Evolutionary conservation across 257 asterid species (phyloP), one percentile per base, ranked within the genome.

Genomic region (Solanum bulbocastanum): DNA sequence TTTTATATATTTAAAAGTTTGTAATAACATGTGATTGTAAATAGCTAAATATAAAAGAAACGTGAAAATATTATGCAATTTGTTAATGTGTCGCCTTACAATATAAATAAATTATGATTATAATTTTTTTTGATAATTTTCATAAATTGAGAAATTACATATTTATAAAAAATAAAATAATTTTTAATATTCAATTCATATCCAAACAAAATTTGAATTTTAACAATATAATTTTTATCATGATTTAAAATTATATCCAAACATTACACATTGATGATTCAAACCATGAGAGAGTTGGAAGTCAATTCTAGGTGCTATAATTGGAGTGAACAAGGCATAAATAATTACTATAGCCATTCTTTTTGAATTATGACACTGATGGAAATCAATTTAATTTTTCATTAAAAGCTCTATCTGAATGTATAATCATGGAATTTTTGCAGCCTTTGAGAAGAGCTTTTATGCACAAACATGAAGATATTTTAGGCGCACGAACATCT

Each of bases 381-480:
- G 33, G 35, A 75, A 78, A 23, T n/a, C 83, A 76, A 76, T 76
- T n/a, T 75, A 39, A n/a, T 23, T 75, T 78, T 14, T 12, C 36
- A 42, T 25, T 78, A 25, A 78, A 78, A 78, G 25, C 39, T 25
- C 8, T 52, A 25, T 42, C 37, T 42, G 15, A 78, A 9, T 78
- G 15, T 40, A 7, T 79, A 79, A 76, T 66, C 27, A 42, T 78
- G 62, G 62, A 30, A 22, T 73, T 37, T 10, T 78, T 42, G 84
- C 84, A 40, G 84, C 84, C 84, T 78, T 42, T 78, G 58, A 78
- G 8, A 42, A 78, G 62, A 78, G 84, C 23, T 42, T 10, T 62
- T 12, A n/a, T 78, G 36, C 37, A 25, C 33, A 8, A 37, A 75
- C 6, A 37, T 37, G 12, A 75, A 39, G 58, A 39, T 33, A 16